phyloP scores from a whole-genome alignment of 2,329 filamentous ascomycete genomes.

The Colletotrichum lupini region DNA sequence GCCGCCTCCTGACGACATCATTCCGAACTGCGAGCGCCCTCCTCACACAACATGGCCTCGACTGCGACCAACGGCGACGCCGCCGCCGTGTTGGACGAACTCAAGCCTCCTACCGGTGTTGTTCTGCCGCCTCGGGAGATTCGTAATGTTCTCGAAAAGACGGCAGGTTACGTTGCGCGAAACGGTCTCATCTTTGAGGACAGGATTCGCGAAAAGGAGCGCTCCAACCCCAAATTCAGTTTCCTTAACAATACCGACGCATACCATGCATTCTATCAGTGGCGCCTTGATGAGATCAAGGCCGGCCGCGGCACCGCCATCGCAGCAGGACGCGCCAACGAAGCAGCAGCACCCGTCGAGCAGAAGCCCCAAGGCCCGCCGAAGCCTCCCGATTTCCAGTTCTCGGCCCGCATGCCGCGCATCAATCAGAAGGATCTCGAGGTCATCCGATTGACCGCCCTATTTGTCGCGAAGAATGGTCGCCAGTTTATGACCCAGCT shows the following conservation, averaged over 20 bases:
- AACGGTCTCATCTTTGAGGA: conserved; percentile 80
- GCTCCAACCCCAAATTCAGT: conserved; percentile 87
- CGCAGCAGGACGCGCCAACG: conserved; percentile 78
- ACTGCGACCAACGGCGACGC: conserved; percentile 63
- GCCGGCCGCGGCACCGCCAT: conserved; percentile 84
- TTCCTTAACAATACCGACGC: conserved; percentile 85
- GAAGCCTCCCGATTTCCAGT: conserved; percentile 87
- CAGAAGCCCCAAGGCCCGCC: conserved; percentile 83
- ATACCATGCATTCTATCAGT: conserved; percentile 89
- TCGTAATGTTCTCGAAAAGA: conserved; percentile 88
- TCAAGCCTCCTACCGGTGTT: conserved; percentile 84
- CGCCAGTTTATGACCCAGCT: conserved; percentile 91
- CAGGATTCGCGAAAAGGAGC: conserved; percentile 86
- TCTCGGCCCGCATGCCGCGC: conserved; percentile 96
- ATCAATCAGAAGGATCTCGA: conserved; percentile 94
- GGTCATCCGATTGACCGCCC: conserved; percentile 79
- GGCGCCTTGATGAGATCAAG: conserved; percentile 88
- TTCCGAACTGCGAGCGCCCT: conserved; percentile 32
- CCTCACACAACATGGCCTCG: conserved; percentile 47
- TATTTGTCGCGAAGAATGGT: conserved; percentile 94
- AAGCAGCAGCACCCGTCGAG: conserved; percentile 62
- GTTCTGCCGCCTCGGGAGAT: conserved; percentile 92
- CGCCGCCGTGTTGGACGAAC: conserved; percentile 68
- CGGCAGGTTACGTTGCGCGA: conserved; percentile 87
- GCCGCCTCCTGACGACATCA: conserved; percentile 28